phyloP scores from a whole-genome alignment of 1,139 yeast genomes.

The Pneumocystis oryctolagi region DNA sequence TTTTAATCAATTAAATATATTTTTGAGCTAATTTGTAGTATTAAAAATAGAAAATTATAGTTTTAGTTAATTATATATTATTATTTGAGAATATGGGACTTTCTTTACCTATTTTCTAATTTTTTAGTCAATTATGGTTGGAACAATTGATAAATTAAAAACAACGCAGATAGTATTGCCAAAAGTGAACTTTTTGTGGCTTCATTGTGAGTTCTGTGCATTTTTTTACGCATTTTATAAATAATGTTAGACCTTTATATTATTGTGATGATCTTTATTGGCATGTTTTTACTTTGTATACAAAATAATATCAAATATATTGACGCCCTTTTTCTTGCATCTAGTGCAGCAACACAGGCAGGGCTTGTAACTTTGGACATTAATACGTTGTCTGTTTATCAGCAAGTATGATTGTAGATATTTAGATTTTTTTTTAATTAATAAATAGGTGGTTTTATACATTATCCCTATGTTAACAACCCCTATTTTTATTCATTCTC shows the following conservation, averaged over 20 bases:
- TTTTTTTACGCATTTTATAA: background rate
- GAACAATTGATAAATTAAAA: background rate
- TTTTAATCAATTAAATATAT: too few species aligned
- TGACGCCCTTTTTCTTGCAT: slow-evolving; percentile 62
- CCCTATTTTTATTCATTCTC: slow-evolving; percentile 79
- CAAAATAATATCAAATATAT: slow-evolving; percentile 36
- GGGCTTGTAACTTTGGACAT: slow-evolving; percentile 71
- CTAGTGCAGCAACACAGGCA: slow-evolving; percentile 77
- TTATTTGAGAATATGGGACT: background rate
- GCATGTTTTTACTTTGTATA: background rate
- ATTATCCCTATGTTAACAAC: slow-evolving; percentile 52
- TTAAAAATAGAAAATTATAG: background rate
- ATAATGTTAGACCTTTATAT: background rate
- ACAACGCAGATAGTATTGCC: background rate
- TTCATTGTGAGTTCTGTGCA: background rate
- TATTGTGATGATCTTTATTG: background rate
- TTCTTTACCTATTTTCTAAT: background rate
- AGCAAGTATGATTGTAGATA: slow-evolving; percentile 22
- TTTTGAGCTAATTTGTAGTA: too few species aligned
- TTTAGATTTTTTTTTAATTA: background rate
- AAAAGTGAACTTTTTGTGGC: background rate
- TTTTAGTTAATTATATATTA: background rate
- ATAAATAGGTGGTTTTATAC: slow-evolving; percentile 46
- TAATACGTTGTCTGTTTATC: slow-evolving; percentile 50
- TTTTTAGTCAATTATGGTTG: background rate